These are phyloP conservation scores for Lyophyllum decastes DNA, from an alignment of 768 basidiomycete species.

Conservation along the genomic window DNA sequence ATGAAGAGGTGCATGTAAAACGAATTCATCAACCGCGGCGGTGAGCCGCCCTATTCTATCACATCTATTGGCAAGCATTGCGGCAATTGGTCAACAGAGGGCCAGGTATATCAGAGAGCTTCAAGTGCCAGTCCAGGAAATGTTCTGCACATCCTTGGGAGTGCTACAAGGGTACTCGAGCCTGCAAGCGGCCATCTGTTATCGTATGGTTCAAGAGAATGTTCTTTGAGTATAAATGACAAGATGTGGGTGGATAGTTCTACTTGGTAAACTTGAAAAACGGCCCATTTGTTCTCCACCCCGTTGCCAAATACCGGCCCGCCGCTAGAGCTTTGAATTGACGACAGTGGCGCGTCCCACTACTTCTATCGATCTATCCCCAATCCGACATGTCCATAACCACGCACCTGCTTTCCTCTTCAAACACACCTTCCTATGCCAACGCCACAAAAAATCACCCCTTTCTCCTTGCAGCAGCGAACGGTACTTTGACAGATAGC, in stretches of 20 bases:
- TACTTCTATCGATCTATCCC: neutral
- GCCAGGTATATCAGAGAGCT: neutral
- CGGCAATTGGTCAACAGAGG: neutral
- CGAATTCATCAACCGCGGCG: no score
- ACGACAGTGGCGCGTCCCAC: neutral
- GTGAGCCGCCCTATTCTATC: neutral
- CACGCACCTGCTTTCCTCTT: conserved; percentile 8
- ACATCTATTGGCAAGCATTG: neutral
- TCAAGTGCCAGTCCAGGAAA: neutral
- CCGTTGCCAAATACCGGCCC: no score
- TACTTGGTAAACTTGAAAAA: neutral
- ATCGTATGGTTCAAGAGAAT: no score
- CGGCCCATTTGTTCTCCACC: no score
- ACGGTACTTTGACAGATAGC: conserved; percentile 45
- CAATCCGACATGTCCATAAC: conserved; percentile 5
- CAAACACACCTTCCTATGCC: conserved; percentile 28
- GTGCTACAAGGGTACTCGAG: neutral
- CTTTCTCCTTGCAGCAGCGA: conserved; percentile 62
- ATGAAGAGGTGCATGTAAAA: no score
- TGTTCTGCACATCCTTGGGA: neutral
- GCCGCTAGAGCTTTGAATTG: no score
- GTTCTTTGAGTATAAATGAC: neutral
- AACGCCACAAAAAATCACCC: conserved; percentile 50
- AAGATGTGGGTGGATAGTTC: neutral
- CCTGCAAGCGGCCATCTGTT: conserved; percentile 19